Evolutionary conservation across 352 stramenopile genomes (phyloP).

Genomic region (Phytophthora quininea): DNA sequence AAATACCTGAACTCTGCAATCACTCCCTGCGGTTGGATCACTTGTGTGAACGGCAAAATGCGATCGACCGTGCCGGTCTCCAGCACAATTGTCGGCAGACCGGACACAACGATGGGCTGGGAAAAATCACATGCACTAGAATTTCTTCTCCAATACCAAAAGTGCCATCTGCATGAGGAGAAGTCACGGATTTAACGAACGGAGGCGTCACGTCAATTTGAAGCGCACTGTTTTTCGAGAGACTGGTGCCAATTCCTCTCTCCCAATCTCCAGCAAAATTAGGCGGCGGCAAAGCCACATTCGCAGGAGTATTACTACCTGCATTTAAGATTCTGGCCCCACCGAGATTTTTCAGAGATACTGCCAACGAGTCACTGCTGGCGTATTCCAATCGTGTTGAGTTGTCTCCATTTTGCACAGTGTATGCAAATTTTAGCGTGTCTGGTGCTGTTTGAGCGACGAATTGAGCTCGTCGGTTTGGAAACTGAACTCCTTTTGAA

Average conservation of each 20-base stretch:
- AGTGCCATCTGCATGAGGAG: slow-evolving; percentile 59
- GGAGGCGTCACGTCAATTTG: slow-evolving; percentile 61
- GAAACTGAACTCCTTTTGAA: slow-evolving; percentile 52
- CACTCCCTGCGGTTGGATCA: slow-evolving; percentile 38
- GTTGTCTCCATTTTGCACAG: slow-evolving; percentile 62
- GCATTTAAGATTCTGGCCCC: slow-evolving; percentile 50
- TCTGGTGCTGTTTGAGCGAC: slow-evolving; percentile 29
- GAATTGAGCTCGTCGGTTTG: slow-evolving; percentile 49
- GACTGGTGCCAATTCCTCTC: slow-evolving; percentile 58
- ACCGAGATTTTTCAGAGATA: slow-evolving; percentile 36
- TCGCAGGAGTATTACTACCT: slow-evolving; percentile 27
- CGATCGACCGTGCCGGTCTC: slow-evolving; percentile 70
- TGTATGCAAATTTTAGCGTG: slow-evolving; percentile 73
- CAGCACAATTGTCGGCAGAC: slow-evolving; percentile 64
- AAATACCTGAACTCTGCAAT: slow-evolving; percentile 77
- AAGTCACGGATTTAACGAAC: slow-evolving; percentile 55
- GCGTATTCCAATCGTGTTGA: slow-evolving; percentile 69
- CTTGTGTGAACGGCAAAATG: slow-evolving; percentile 59
- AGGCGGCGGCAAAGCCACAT: slow-evolving; percentile 59
- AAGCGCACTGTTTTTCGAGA: slow-evolving; percentile 55
- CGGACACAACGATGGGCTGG: slow-evolving; percentile 58
- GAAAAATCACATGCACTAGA: slow-evolving; percentile 78
- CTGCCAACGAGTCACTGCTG: slow-evolving; percentile 57
- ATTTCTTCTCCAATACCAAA: slow-evolving; percentile 80
- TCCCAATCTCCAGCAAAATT: slow-evolving; percentile 63